Percentiles rank a stretch among this genome's conserved stretches.
Evolutionary conservation across 768 basidiomycete species (phyloP).

Genomic region (Amyloporia xantha): DNA sequence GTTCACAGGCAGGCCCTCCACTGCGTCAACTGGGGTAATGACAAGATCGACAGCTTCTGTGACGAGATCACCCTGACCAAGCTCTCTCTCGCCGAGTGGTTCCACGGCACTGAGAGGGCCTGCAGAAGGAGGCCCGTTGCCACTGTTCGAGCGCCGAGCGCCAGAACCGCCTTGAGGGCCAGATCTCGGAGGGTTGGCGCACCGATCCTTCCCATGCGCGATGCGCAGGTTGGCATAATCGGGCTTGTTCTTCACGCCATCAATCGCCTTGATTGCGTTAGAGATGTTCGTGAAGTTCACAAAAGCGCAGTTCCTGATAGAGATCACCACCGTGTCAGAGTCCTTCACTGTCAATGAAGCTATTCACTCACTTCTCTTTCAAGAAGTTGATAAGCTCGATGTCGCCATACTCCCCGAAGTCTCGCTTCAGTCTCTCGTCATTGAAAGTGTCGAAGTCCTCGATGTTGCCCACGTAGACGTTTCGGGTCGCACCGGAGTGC

Average conservation of each 20-base stretch:
- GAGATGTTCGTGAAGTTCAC: constrained; percentile 94
- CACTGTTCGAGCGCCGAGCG: constrained; percentile 40
- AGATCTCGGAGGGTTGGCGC: constrained; percentile 86
- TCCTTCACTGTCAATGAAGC: neutral
- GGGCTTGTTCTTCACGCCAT: constrained; percentile 84
- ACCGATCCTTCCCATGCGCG: constrained; percentile 93
- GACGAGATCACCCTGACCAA: constrained; percentile 14
- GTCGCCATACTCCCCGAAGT: constrained; percentile 95
- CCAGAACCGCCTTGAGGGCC: constrained; percentile 67
- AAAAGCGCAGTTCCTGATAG: constrained; percentile 82
- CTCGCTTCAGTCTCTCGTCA: constrained; percentile 83
- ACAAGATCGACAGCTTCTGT: constrained; percentile 28
- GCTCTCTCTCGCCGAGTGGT: constrained; percentile 16
- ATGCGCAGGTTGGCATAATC: constrained; percentile 89
- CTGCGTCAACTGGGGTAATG: constrained; percentile 23
- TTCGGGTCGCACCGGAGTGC: constrained; percentile 88
- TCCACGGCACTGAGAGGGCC: constrained; percentile 35
- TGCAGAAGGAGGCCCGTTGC: constrained; percentile 28
- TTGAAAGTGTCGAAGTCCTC: constrained; percentile 92
- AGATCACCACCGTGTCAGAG: neutral
- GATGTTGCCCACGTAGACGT: constrained; percentile 94
- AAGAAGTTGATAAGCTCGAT: constrained; percentile 96
- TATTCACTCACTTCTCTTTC: constrained; percentile 66
- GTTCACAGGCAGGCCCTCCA: constrained; percentile 15
- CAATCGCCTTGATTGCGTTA: constrained; percentile 98